Percentiles rank a stretch among this genome's conserved stretches.
phyloP scores from a whole-genome alignment of 805 yeast species.

The Ogataea minuta region DNA sequence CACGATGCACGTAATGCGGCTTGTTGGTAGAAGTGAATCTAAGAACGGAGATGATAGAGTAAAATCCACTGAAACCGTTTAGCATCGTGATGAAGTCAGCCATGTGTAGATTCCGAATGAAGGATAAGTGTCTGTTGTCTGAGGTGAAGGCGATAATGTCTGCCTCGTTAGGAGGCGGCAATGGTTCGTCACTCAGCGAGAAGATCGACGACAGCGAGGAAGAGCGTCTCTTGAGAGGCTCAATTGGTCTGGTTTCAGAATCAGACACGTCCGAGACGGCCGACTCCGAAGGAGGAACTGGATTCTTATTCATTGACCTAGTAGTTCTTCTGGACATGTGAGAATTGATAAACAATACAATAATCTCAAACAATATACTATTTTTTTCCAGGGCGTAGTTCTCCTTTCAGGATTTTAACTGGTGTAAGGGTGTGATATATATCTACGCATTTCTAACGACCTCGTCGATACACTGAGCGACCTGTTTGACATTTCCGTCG shows the following conservation, averaged over 20 bases:
- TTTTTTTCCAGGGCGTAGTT: too few species aligned
- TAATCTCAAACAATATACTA: too few species aligned
- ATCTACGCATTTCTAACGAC: conserved; percentile 64
- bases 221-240: conserved; percentile 27
- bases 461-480: conserved; percentile 79
- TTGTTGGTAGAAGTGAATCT: conserved; percentile 73
- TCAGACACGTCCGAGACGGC: conserved; percentile 29
- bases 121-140: conserved; percentile 81
- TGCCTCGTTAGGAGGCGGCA: conserved; percentile 73
- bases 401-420: too few species aligned
- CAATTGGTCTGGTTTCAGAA: conserved; percentile 14
- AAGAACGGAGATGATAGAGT: conserved; percentile 81
- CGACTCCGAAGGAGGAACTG: conserved; percentile 15
- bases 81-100: conserved; percentile 95
- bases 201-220: conserved; percentile 41
- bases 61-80: conserved; percentile 93
- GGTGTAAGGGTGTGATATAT: too few species aligned
- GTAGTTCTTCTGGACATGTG: conserved; percentile 17
- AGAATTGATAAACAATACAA: too few species aligned
- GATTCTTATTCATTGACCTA: conserved; percentile 3
- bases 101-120: conserved; percentile 84
- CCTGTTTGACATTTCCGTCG: conserved; percentile 69
- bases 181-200: conserved; percentile 53
- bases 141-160: conserved; percentile 79
- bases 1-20: conserved; percentile 74